Base-by-base conservation (phyloP, 257 asterid genomes). In the Linderniella brevidens region DNA sequence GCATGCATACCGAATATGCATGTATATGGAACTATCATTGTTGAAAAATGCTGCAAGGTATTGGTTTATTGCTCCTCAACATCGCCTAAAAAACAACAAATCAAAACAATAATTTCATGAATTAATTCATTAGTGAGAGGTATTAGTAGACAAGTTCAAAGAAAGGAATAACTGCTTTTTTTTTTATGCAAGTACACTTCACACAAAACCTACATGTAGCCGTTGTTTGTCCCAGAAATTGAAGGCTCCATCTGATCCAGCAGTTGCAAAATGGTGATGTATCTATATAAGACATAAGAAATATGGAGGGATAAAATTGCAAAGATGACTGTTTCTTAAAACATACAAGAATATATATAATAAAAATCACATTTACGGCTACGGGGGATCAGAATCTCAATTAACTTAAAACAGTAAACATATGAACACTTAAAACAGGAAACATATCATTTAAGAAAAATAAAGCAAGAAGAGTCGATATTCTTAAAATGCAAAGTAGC, bases 221-320 rank as follows among this genome's bases (percentile, higher is more conserved):
- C 96, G 71, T 74, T 84, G 94, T 61, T 84, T 88, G 75, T 88
- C 98, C 98, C 96, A 88, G 53, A 84, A 84, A 63, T 80, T 80
- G 61, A 80, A 88, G 56, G 93, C 79, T 53, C 98, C 98, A 56
- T 84, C 98, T 53, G 98, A 84, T 48, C 98, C 98, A 20, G 93
- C 79, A 14, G 98, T 84, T 54, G 87, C 92, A 75, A 88, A 84
- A 40, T 94, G 84, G 58, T 77, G 93, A 66, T 88, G 86, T 13
- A 78, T 41, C 97, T 88, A 69, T 69, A 52, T 59, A 64, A 35
- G 58, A 38, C 49, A 47, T 13, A 50, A 60, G 18, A 20, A n/a
- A 25, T 25, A 49, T 45, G 56, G 18, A n/a, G 41, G 37, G 48
- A 19, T 11, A 46, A 25, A n/a, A 19, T 13, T 4, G 29, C 17